Evolutionary conservation across 169 alveolate species (phyloP), one percentile per base, ranked within the genome.

Genomic region (Haemoproteus tartakovskyi): DNA sequence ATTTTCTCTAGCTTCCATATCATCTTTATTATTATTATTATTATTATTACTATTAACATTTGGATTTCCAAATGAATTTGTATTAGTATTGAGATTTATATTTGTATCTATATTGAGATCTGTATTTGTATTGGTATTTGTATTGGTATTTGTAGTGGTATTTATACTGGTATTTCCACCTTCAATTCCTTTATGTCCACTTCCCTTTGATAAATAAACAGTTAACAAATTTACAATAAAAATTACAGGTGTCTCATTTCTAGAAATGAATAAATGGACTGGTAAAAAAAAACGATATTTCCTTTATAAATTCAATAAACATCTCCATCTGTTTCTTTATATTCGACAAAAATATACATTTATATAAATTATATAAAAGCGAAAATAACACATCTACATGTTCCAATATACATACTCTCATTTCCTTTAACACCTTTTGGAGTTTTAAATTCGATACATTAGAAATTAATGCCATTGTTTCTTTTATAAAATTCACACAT

Each of bases 231-330:
- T 74, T 11, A 57, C 9, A 8, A 74, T 29, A 33, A 74, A 74
- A 19, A 56, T 74, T 8, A 56, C n/a, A 2, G 84, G 84, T 0
- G 70, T 41, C 51, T 3, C 4, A 5, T 16, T 50, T 3, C 57
- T 16, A 1, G 12, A 29, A 50, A 9, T 74, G 21, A 74, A 56
- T 40, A 74, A 74, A 27, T 56, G 11, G 16, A 56, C n/a, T 1
- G 50, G 84, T 74, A 12, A 59, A 74, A 48, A 74, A 74, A 18
- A 74, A 74, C 2, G 51, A 74, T 4, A 74, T 21, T 11, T 74
- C 84, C 48, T 74, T 74, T 18, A 74, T 26, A 11, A 62, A 27
- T n/a, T 74, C 78, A 3, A 74, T 41, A 26, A 74, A 50, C n/a
- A 50, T 21, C 21, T 43, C 40, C 26, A 74, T 56, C 19, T 74